These are phyloP conservation scores for Plasmodium malariae DNA, from an alignment of 169 alveolate species.

Conservation along the genomic window DNA sequence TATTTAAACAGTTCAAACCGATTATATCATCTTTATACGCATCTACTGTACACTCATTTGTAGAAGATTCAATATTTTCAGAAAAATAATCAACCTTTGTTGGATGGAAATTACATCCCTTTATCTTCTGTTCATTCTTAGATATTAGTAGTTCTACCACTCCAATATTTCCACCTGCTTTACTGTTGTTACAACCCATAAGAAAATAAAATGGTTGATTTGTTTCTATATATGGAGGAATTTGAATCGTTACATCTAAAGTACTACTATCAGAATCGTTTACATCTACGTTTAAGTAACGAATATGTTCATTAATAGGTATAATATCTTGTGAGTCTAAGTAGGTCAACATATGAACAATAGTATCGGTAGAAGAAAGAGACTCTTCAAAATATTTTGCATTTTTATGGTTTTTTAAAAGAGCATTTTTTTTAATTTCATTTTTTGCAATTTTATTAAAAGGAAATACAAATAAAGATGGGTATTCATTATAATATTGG, in stretches of 20 bases:
- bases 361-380: neutral
- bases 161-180: slow-evolving; percentile 38
- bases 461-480: slow-evolving; percentile 18
- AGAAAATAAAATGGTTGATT: slow-evolving; percentile 39
- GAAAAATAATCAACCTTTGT: slow-evolving; percentile 9
- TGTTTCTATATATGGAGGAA: slow-evolving; percentile 29
- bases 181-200: slow-evolving; percentile 54
- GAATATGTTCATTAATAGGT: neutral
- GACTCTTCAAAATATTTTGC: slow-evolving; percentile 18
- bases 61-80: neutral
- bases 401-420: slow-evolving; percentile 29
- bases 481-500: slow-evolving; percentile 11
- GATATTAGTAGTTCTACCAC: slow-evolving; percentile 45
- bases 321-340: slow-evolving; percentile 38
- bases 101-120: slow-evolving; percentile 54
- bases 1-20: slow-evolving; percentile 50
- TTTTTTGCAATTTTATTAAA: slow-evolving; percentile 24
- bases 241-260: slow-evolving; percentile 21
- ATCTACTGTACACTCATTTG: neutral
- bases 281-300: neutral
- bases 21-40: slow-evolving; percentile 48
- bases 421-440: slow-evolving; percentile 39
- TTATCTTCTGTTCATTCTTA: slow-evolving; percentile 24
- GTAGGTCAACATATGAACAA: slow-evolving; percentile 22
- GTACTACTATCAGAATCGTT: slow-evolving; percentile 7